phyloP scores from a whole-genome alignment of 2,329 filamentous ascomycete genomes.

The Chlorencoelia australis region DNA sequence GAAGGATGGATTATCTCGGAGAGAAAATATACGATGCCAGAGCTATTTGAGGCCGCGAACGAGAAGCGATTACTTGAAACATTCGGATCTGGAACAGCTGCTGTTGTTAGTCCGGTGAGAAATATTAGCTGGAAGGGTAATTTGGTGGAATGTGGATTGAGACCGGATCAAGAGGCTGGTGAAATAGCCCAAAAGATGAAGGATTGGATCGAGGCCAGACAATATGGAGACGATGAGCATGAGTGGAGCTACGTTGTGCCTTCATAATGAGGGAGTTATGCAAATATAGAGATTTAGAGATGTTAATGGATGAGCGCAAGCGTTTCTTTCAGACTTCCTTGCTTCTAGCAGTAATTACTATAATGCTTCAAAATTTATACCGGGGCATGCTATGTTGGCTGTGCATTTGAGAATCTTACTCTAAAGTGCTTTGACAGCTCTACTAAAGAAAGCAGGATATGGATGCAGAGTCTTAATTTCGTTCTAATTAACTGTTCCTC shows the following conservation, averaged over 20 bases:
- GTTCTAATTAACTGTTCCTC: too few relatives aligned
- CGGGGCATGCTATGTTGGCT: too few relatives aligned
- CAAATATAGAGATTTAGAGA: constrained; percentile 3
- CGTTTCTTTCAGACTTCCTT: too few relatives aligned
- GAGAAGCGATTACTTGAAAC: constrained; percentile 87
- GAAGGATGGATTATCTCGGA: constrained; percentile 85
- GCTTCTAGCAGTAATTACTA: too few relatives aligned
- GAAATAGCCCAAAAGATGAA: constrained; percentile 81
- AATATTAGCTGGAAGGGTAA: constrained; percentile 82
- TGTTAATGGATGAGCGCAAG: neutral
- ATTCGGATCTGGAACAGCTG: constrained; percentile 88
- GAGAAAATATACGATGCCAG: constrained; percentile 85
- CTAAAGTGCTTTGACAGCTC: too few relatives aligned
- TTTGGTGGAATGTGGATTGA: constrained; percentile 72
- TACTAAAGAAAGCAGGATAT: too few relatives aligned
- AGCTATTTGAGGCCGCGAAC: constrained; percentile 68
- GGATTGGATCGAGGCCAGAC: constrained; percentile 90
- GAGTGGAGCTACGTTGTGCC: constrained; percentile 64
- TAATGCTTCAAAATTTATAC: too few relatives aligned
- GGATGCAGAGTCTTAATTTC: too few relatives aligned
- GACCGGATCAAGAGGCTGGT: constrained; percentile 74
- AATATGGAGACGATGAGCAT: constrained; percentile 90
- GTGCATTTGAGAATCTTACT: too few relatives aligned
- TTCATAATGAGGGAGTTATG: constrained; percentile 5
- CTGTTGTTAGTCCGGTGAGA: constrained; percentile 83